Percentiles rank a stretch among this genome's conserved stretches.
Conservation (phyloP, 805 yeast genomes). For the Candida piceae region DNA sequence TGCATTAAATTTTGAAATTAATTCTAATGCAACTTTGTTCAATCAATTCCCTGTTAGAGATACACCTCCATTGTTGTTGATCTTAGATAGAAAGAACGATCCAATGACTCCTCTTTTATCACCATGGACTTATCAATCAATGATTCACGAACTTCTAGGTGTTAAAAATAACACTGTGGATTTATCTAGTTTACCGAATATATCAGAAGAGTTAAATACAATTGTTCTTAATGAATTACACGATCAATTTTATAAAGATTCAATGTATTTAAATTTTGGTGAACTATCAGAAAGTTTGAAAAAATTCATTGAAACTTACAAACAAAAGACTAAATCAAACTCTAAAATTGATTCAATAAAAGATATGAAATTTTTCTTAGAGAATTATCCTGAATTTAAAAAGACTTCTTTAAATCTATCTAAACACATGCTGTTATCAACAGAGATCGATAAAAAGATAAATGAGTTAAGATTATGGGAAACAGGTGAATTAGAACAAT, state of each 20-base stretch:
- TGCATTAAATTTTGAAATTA: constrained; percentile 54
- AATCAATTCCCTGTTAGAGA: constrained; percentile 58
- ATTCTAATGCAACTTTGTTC: constrained; percentile 55
- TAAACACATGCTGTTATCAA: constrained; percentile 85
- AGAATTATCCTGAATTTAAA: constrained; percentile 90
- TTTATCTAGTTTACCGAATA: constrained; percentile 49
- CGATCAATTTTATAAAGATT: constrained; percentile 72
- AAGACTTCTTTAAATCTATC: constrained; percentile 83
- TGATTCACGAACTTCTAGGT: constrained; percentile 91
- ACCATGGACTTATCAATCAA: constrained; percentile 98
- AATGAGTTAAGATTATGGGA: constrained; percentile 67
- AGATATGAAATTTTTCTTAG: constrained; percentile 87
- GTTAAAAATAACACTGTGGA: constrained; percentile 78
- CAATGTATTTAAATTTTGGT: constrained; percentile 90
- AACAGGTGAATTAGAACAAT: constrained; percentile 86
- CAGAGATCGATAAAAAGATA: constrained; percentile 78
- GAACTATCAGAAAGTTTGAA: constrained; percentile 88
- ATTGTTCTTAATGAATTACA: constrained; percentile 62
- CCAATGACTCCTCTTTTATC: constrained; percentile 88
- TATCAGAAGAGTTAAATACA: constrained; percentile 53
- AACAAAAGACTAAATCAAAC: constrained; percentile 69
- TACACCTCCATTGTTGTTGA: constrained; percentile 64
- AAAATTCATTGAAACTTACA: constrained; percentile 77
- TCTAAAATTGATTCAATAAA: constrained; percentile 71
- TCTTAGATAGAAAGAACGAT: constrained; percentile 82